phyloP scores from a whole-genome alignment of 768 basidiomycete genomes.

The Suillus plorans region DNA sequence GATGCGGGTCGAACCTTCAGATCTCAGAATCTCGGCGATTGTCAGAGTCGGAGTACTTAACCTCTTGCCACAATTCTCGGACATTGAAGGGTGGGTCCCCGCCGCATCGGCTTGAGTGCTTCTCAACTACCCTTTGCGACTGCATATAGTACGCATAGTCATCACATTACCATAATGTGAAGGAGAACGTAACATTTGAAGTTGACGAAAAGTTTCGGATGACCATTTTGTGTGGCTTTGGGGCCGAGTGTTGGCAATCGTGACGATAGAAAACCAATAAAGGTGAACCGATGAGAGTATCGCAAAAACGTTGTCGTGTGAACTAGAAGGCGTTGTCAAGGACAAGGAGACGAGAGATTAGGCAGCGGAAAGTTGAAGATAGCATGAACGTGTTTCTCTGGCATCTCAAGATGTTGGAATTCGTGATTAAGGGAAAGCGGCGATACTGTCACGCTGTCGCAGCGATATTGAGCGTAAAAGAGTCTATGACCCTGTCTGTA shows the following conservation, averaged over 20 bases:
- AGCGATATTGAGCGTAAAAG: too few species aligned
- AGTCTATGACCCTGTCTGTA: not conserved
- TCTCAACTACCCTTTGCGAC: not conserved
- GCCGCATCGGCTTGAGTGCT: not conserved
- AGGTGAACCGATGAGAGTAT: not conserved
- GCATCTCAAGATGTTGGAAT: not conserved
- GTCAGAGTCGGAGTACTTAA: not conserved
- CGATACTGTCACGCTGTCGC: not conserved
- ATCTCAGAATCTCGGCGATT: not conserved
- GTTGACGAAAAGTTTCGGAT: not conserved
- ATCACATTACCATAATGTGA: not conserved
- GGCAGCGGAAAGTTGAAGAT: not conserved
- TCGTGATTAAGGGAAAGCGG: not conserved
- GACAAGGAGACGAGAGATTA: not conserved
- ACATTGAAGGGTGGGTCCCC: not conserved
- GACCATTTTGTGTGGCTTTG: not conserved
- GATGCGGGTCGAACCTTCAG: not conserved
- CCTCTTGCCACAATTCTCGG: not conserved
- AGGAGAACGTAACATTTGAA: not conserved
- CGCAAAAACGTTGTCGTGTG: not conserved
- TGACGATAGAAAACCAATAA: not conserved
- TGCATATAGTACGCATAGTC: not conserved
- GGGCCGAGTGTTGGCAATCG: not conserved
- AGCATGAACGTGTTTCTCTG: not conserved
- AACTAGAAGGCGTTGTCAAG: not conserved